Base-by-base conservation (phyloP, 2,329 filamentous ascomycete genomes). In the Xylaria sp. region DNA sequence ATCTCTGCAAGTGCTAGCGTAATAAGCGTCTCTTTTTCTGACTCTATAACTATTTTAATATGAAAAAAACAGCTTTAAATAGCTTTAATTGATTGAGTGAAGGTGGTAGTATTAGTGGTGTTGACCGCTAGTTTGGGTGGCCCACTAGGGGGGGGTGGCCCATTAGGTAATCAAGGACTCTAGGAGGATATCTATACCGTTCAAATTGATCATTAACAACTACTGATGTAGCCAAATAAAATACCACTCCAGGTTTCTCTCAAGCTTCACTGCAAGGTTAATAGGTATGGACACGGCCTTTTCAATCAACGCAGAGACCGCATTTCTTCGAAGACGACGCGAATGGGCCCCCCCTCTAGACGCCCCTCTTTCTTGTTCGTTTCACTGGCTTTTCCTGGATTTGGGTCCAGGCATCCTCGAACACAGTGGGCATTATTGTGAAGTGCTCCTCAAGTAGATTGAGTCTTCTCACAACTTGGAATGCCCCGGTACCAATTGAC, bases 401-500 rank as follows among this genome's bases (percentile, higher is more conserved):
- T 51, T 75, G 72, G 45, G 71, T 76, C 87, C 87, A 90, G 0
- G 82, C 81, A 73, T 92, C 88, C 77, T 95, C 92, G 73, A 95
- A 95, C 15, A 85, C 72, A 1, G 89, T 90, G 64, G 83, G 83
- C 74, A 85, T 86, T 62, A 80, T 79, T 19, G 78, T 79, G 28
- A 92, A 78, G 69, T 90, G 72, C 73, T 83, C 75, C 6, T 87
- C 82, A 42, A 81, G 81, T 63, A 96, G 84, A 65, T 89, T 89
- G 66, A 98, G 78, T 61, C 87, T 84, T 45, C 94, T 82, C 2
- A 97, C 91, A 23, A 98, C 91, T 74, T 96, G 89, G 84, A 98
- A 95, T 1, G 92, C 90, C 4, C 95, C 95, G 0, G 95, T 99
- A 5, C 95, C 95, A 37, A 99, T 83, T 46, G 86, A 86, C 86